Evolutionary conservation across 192 early-diverging fungal species (phyloP).

Genomic region (Mortierella alpina): DNA sequence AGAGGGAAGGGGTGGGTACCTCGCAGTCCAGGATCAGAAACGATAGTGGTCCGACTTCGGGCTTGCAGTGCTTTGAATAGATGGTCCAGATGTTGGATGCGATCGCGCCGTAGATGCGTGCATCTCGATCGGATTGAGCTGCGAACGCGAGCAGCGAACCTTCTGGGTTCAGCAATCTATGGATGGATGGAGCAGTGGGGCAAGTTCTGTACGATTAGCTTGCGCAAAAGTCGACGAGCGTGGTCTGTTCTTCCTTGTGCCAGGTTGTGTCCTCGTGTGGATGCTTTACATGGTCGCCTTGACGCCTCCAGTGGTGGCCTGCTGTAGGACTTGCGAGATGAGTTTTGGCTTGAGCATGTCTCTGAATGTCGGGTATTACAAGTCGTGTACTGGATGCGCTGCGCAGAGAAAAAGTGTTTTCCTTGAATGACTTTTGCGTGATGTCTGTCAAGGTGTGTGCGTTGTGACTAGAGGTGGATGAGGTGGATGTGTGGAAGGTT

Average conservation of each 20-base stretch:
- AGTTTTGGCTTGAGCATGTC: slow-evolving; percentile 71
- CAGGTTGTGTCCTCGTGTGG: not conserved
- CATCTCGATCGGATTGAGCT: slow-evolving; percentile 63
- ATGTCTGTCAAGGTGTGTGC: too few relatives aligned
- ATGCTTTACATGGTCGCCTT: slow-evolving; percentile 62
- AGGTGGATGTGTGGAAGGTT: too few relatives aligned
- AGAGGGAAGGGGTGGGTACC: slow-evolving; percentile 30
- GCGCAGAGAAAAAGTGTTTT: not conserved
- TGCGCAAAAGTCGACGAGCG: not conserved
- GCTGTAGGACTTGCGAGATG: slow-evolving; percentile 69
- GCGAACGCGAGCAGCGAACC: slow-evolving; percentile 68
- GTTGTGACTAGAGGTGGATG: too few relatives aligned
- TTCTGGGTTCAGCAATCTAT: slow-evolving; percentile 66
- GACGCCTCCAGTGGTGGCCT: slow-evolving; percentile 64
- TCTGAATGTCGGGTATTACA: not conserved
- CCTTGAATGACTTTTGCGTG: not conserved
- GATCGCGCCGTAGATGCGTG: slow-evolving; percentile 67
- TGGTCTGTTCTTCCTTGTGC: not conserved
- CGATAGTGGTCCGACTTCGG: slow-evolving; percentile 40
- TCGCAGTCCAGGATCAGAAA: slow-evolving; percentile 63
- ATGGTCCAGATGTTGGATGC: slow-evolving; percentile 71
- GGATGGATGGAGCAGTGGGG: not conserved
- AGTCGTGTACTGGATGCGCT: not conserved
- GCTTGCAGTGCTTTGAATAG: slow-evolving; percentile 58
- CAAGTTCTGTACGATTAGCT: not conserved